Evolutionary conservation across 2,329 filamentous ascomycete species (phyloP), one percentile per base, ranked within the genome.

Genomic region (Madurella mycetomatis): DNA sequence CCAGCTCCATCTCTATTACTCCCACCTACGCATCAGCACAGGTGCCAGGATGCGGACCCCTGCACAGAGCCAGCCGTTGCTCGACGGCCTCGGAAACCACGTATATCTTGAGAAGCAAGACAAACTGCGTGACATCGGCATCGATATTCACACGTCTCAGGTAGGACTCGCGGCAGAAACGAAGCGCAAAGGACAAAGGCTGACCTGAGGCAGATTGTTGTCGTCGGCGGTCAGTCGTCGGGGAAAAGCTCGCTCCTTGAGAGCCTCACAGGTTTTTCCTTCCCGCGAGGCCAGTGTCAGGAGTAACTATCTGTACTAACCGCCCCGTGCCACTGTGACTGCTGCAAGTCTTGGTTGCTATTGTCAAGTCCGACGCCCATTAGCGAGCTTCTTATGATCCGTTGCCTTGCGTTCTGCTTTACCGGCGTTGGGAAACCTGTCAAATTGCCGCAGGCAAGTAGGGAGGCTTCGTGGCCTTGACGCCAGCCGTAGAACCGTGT

Each of bases 201-300:
- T 25, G 15, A 43, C 37, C 8, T 3, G 25, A 25, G 3, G 8
- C 25, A 56, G 54, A 40, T 52, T 12, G 41, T 56, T 12, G 54
- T 56, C 32, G 88, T 92, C 9, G 90, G 90, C 57, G 90, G 89
- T 62, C 90, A 94, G 66, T 92, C 87, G 0, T 90, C 88, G 42
- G 90, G 90, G 64, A 95, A 95, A 75, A 90, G 86, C 69, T 92
- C 88, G 1, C 86, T 94, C 16, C 74, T 94, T 31, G 88, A 94
- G 67, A 91, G 72, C 16, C 57, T 81, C 32, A 80, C 77, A 0
- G 74, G 74, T 0, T 76, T 80, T 34, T 70, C 72, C 0, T 78
- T 80, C 40, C 77, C 77, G 4, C 70, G 74, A 1, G 69, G 62
- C 0, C 67, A 69, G 0, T 73, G 69, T 0, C 70, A n/a, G n/a